Base-by-base conservation (phyloP, 1,284 basidiomycete genomes). In the Cystobasidium pallidum region DNA sequence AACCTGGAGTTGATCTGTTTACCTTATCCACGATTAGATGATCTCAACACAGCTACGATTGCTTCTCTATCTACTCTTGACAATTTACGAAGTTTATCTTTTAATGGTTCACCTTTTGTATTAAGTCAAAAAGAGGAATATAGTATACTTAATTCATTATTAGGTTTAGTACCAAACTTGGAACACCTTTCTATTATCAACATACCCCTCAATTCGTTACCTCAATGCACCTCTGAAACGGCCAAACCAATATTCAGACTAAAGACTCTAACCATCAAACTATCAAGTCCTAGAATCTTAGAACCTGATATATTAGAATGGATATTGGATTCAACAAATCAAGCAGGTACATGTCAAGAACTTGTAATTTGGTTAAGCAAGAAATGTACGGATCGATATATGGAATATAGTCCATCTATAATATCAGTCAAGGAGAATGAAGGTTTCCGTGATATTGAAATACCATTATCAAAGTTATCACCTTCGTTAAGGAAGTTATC, bases 1-100 rank as follows among this genome's bases (percentile, higher is more conserved):
- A 28, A 26, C 17, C 30, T 71, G 26, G 68, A 71, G 21, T 39
- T 71, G 34, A 32, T 47, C 36, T 64, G 61, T 41, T 47, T 71
- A 41, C 68, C 68, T 4, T 71, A 49, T 57, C 17, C 59, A 4
- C 15, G 34, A 30, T 30, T 71, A 28, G 36, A 71, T 47, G 11
- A 36, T 10, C 36, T 64, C 28, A 49, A 28, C 2, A 24, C 39
- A 10, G 68, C 39, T 26, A 52, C 21, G 2, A 26, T 71, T n/a
- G 47, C 61, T 21, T 47, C 36, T 24, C 43, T 49, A 8, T 26
- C 32, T 28, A 49, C 36, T 28, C 68, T 71, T 3, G 51, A 30
- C 32, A 71, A 71, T 39, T 7, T 71, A 8, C 43, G 68, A n/a
- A n/a, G 26, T 39, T 51, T 71, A 30, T 34, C 28, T 39, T 64